Evolutionary conservation across 2,329 filamentous ascomycete species (phyloP).

Genomic region (Fonsecaea nubica): DNA sequence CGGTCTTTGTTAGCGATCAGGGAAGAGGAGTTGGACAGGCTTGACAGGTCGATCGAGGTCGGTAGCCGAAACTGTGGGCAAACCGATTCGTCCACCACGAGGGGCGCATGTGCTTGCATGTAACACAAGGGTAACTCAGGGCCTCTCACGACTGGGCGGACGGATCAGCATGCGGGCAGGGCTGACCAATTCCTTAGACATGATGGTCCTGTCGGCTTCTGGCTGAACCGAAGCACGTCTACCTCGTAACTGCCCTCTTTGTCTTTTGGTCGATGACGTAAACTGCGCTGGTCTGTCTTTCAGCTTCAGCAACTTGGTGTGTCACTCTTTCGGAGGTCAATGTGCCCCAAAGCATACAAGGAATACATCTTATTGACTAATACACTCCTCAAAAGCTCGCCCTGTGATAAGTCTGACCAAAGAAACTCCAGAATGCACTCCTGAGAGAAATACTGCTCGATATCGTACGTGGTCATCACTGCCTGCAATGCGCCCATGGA

Average conservation of each 20-base stretch:
- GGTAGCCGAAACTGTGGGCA: background rate
- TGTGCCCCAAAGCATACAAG: too few relatives aligned
- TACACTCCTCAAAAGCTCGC: too few relatives aligned
- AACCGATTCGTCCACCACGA: background rate
- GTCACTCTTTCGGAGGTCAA: too few relatives aligned
- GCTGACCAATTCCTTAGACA: constrained; percentile 3
- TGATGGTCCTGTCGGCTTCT: background rate
- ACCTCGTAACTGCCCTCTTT: background rate
- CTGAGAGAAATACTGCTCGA: background rate
- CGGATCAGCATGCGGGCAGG: background rate
- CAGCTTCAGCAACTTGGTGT: background rate
- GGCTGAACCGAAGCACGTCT: background rate
- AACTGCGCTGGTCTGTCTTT: background rate
- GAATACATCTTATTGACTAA: too few relatives aligned
- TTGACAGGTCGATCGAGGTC: background rate
- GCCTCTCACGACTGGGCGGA: background rate
- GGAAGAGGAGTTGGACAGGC: background rate
- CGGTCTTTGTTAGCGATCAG: constrained; percentile 11
- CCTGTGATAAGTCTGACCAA: too few relatives aligned
- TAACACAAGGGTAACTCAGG: background rate
- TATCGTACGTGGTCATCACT: background rate
- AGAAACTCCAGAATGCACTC: too few relatives aligned
- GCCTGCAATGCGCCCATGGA: background rate
- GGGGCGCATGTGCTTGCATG: background rate
- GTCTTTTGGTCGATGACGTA: background rate